Conservation (phyloP, 495 filamentous ascomycete genomes). For the Aspergillus cristatus region DNA sequence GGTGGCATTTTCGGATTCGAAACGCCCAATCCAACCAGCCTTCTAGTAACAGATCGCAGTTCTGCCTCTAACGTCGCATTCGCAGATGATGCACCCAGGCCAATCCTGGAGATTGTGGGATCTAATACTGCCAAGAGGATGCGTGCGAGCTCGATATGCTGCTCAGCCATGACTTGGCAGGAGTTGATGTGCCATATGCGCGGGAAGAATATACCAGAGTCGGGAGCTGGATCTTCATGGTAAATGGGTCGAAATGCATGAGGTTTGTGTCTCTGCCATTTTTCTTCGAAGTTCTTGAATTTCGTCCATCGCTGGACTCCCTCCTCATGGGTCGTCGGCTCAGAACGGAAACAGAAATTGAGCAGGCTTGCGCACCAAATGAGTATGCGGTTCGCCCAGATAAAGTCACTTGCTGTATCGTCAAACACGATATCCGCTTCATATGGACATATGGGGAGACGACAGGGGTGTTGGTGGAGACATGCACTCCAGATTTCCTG, state of each 20-base stretch:
- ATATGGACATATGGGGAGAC: slow-evolving; percentile 7
- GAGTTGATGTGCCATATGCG: slow-evolving; percentile 22
- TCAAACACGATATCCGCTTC: slow-evolving; percentile 10
- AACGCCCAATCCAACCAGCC: slow-evolving; percentile 12
- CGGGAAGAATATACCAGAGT: slow-evolving; percentile 15
- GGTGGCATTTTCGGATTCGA: slow-evolving; percentile 11
- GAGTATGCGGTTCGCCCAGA: slow-evolving; percentile 20
- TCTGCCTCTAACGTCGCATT: slow-evolving; percentile 7
- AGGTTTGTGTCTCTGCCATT: slow-evolving; percentile 3
- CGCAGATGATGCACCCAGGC: slow-evolving; percentile 11
- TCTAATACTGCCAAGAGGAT: slow-evolving; percentile 28
- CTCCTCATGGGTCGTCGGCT: slow-evolving; percentile 1
- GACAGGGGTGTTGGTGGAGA: slow-evolving; percentile 21
- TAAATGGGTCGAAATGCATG: slow-evolving; percentile 10
- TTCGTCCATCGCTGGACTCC: slow-evolving; percentile 1
- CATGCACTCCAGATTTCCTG: slow-evolving; percentile 28
- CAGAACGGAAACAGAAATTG: slow-evolving; percentile 18
- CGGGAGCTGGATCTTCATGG: slow-evolving; percentile 6
- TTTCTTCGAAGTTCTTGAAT: slow-evolving; percentile 2
- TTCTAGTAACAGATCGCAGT: slow-evolving; percentile 5
- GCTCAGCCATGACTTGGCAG: slow-evolving; percentile 20
- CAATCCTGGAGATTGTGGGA: slow-evolving; percentile 20
- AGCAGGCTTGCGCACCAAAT: slow-evolving; percentile 17
- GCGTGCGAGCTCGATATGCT: slow-evolving; percentile 25
- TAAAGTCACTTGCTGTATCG: slow-evolving; percentile 14